Conservation (phyloP, 2,329 filamentous ascomycete genomes). For the Fusarium newnesense region DNA sequence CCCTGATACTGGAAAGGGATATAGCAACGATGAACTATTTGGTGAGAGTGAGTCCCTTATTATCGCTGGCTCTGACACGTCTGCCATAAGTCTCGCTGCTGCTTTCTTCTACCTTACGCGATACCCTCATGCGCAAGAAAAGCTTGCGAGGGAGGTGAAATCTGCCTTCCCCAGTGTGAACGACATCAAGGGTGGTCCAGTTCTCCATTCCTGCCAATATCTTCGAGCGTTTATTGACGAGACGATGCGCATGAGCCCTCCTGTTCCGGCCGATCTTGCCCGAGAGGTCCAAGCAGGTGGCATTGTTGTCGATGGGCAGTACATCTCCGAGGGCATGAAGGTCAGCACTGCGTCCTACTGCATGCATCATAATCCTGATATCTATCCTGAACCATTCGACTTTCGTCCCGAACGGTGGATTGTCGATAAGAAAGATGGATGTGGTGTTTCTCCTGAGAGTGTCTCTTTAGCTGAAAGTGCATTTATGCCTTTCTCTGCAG, state of each 20-base stretch:
- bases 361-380: conserved; percentile 19
- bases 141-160: conserved; percentile 18
- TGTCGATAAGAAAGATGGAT: not conserved
- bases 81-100: conserved; percentile 21
- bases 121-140: conserved; percentile 1
- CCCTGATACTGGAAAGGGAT: conserved; percentile 38
- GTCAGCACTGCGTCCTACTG: conserved; percentile 18
- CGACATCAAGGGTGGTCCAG: conserved; percentile 10
- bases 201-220: conserved; percentile 32
- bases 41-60: conserved; percentile 39
- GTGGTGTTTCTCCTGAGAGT: not conserved
- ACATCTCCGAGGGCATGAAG: conserved; percentile 14
- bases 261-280: conserved; percentile 25
- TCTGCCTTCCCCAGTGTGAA: conserved; percentile 11
- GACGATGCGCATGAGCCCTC: conserved; percentile 36
- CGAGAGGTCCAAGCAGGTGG: conserved; percentile 30
- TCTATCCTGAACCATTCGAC: conserved; percentile 14
- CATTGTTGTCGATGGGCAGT: conserved; percentile 16
- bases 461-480: conserved; percentile 8
- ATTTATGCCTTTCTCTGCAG: conserved; percentile 22
- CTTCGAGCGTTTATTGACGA: conserved; percentile 42
- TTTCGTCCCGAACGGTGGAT: conserved; percentile 35
- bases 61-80: conserved; percentile 33
- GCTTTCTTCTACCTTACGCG: conserved; percentile 30
- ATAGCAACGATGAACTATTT: conserved; percentile 32